These are phyloP conservation scores for Sideroxylon spinosum DNA, from an alignment of 179 eudicot species.

Conservation along the genomic window DNA sequence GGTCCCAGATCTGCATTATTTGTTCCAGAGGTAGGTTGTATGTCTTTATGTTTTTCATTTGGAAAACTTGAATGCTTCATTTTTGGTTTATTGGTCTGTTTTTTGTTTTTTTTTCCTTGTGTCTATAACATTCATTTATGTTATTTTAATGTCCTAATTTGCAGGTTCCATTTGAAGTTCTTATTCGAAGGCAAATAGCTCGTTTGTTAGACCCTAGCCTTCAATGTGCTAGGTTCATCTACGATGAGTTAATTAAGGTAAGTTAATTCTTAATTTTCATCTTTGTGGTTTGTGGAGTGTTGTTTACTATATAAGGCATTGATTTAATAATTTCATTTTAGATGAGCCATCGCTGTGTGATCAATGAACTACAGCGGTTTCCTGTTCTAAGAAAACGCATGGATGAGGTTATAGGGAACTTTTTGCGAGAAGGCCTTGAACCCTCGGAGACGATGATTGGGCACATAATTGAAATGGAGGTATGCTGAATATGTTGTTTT, in stretches of 20 bases:
- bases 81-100: neutral
- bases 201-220: slow-evolving; percentile 83
- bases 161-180: slow-evolving; percentile 80
- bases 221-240: slow-evolving; percentile 81
- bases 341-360: slow-evolving; percentile 92
- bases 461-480: slow-evolving; percentile 95
- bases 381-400: slow-evolving; percentile 86
- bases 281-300: neutral
- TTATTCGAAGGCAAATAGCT: slow-evolving; percentile 67
- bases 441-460: slow-evolving; percentile 82
- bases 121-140: neutral
- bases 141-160: slow-evolving; percentile 12
- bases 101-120: too few relatives aligned
- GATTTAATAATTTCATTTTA: slow-evolving; percentile 24
- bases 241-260: slow-evolving; percentile 82
- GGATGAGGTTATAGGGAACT: slow-evolving; percentile 80
- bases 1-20: slow-evolving; percentile 72
- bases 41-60: neutral
- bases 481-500: slow-evolving; percentile 22
- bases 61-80: neutral
- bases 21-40: slow-evolving; percentile 67
- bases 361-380: slow-evolving; percentile 75
- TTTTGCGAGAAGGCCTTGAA: slow-evolving; percentile 75
- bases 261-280: neutral
- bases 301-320: neutral